Conservation (phyloP, 257 asterid genomes). For the Cordia subcordata region DNA sequence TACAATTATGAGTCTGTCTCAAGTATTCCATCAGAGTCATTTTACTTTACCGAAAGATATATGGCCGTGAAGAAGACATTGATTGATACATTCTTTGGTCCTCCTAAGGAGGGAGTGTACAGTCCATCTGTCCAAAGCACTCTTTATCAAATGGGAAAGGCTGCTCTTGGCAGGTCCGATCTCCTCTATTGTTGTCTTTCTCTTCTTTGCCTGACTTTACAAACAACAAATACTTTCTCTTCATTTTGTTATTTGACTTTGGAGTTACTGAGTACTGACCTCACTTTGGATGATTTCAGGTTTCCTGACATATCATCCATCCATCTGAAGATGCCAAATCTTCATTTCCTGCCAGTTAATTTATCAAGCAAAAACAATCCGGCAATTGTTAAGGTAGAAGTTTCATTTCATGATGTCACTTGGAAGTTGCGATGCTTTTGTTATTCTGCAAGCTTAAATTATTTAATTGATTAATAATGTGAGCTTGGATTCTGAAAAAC, state of each 20-base stretch:
- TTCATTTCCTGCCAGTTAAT: constrained; percentile 91
- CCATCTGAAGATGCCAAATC: constrained; percentile 82
- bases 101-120: constrained; percentile 71
- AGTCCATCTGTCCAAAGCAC: constrained; percentile 96
- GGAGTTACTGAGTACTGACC: constrained; percentile 15
- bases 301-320: constrained; percentile 66
- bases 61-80: constrained; percentile 63
- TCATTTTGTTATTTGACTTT: background rate
- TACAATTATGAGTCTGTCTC: constrained; percentile 55
- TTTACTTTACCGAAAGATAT: constrained; percentile 58
- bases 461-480: background rate
- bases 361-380: constrained; percentile 79
- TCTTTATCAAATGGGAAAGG: constrained; percentile 75
- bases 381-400: constrained; percentile 66
- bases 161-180: constrained; percentile 69
- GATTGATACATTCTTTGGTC: constrained; percentile 71
- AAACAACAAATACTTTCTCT: background rate
- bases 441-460: background rate
- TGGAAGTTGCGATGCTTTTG: background rate
- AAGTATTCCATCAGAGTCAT: constrained; percentile 49
- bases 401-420: background rate
- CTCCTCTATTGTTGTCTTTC: constrained; percentile 1
- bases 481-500: background rate
- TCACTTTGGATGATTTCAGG: constrained; percentile 39
- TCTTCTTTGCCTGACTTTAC: background rate